A percentile compares a stretch with the other conserved stretches of the same genome.
Evolutionary conservation across 2,329 filamentous ascomycete species (phyloP).

Genomic region (Aspergillus sp.): DNA sequence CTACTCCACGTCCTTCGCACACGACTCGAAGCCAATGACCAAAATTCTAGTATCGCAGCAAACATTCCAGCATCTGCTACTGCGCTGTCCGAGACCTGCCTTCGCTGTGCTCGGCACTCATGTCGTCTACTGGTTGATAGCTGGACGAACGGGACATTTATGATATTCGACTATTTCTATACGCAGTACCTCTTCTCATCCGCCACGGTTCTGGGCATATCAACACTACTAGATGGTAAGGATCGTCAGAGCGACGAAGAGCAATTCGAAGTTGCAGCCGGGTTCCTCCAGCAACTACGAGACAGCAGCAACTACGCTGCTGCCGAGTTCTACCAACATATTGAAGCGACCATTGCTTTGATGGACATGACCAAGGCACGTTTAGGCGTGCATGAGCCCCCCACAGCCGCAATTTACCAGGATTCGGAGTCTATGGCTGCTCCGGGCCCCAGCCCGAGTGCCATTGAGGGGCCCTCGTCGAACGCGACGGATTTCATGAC

Average conservation of each 20-base stretch:
- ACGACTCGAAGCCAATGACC: not conserved
- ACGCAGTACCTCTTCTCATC: not conserved
- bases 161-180: slow-evolving; percentile 1
- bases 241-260: not conserved
- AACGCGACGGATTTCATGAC: not conserved
- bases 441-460: not conserved
- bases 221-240: not conserved
- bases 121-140: not conserved
- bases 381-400: not conserved
- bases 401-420: not conserved
- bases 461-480: not conserved
- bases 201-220: not conserved
- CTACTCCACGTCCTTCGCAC: not conserved
- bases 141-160: not conserved
- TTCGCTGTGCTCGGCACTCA: not conserved
- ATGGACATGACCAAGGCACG: not conserved
- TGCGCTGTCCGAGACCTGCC: not conserved
- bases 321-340: not conserved
- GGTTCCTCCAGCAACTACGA: not conserved
- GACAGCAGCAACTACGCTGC: not conserved
- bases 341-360: not conserved
- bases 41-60: not conserved
- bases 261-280: not conserved
- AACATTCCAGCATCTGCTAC: not conserved
- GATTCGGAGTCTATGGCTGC: not conserved